phyloP scores from a whole-genome alignment of 179 eudicot genomes.

The Nepenthes alata region DNA sequence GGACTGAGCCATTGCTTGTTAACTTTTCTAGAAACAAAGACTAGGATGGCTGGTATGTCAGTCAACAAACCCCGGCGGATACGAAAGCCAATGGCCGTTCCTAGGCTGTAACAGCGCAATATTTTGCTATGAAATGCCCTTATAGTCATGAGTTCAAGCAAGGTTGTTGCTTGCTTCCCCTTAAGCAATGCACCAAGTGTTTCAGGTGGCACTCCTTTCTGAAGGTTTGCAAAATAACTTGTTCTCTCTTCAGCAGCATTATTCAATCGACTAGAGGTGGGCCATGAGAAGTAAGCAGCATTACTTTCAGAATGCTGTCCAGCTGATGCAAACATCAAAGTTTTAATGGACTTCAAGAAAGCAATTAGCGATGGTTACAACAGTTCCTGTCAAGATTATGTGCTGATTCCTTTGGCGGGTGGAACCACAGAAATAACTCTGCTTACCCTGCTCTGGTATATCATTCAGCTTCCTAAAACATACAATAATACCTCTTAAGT shows the following conservation, averaged over 20 bases:
- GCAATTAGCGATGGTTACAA: constrained; percentile 42
- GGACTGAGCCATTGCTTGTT: constrained; percentile 93
- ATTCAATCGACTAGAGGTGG: constrained; percentile 62
- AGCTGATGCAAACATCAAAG: constrained; percentile 77
- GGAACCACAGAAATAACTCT: constrained; percentile 42
- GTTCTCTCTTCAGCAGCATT: constrained; percentile 94
- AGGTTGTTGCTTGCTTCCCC: constrained; percentile 79
- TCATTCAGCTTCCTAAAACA: constrained; percentile 4
- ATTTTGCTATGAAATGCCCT: constrained; percentile 97
- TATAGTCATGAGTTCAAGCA: constrained; percentile 94
- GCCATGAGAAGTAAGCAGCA: constrained; percentile 95
- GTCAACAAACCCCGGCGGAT: constrained; percentile 78
- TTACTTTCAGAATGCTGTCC: constrained; percentile 85
- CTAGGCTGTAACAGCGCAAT: constrained; percentile 88
- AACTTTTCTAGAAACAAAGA: constrained; percentile 89
- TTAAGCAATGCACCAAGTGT: constrained; percentile 57
- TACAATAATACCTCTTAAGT: no score
- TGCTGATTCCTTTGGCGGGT: constrained; percentile 88
- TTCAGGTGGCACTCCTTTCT: constrained; percentile 83
- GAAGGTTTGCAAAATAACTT: constrained; percentile 85
- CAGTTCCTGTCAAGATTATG: constrained; percentile 61
- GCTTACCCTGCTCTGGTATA: constrained; percentile 23
- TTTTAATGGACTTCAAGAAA: constrained; percentile 60
- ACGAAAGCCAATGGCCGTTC: constrained; percentile 93
- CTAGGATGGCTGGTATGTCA: constrained; percentile 84